These are phyloP conservation scores for Tetracladium setigerum DNA, from an alignment of 495 filamentous ascomycete genomes.

Conservation along the genomic window DNA sequence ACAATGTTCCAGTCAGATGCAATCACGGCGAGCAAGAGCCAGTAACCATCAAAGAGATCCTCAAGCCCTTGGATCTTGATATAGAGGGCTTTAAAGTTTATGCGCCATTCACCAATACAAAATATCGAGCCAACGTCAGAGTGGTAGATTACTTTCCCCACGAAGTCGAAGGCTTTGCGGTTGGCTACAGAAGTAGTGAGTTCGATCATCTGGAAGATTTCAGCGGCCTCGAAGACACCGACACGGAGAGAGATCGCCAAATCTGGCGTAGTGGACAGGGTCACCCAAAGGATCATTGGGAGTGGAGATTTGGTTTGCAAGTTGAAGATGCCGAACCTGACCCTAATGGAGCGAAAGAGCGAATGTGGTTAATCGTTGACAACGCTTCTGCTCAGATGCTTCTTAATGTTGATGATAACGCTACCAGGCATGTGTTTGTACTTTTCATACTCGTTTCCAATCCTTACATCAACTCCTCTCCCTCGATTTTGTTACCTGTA, in stretches of 20 bases:
- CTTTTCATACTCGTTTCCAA: slow-evolving; percentile 3
- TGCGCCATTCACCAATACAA: slow-evolving; percentile 66
- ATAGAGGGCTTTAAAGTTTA: slow-evolving; percentile 34
- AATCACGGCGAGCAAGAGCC: slow-evolving; percentile 32
- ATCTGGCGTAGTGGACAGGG: slow-evolving; percentile 12
- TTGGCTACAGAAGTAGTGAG: slow-evolving; percentile 34
- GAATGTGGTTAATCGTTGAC: slow-evolving; percentile 58
- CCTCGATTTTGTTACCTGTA: no score
- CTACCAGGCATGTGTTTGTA: slow-evolving; percentile 49
- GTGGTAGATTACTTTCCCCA: slow-evolving; percentile 77
- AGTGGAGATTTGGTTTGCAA: slow-evolving; percentile 71
- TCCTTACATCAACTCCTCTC: no score
- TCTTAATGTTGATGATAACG: slow-evolving; percentile 46
- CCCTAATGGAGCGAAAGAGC: slow-evolving; percentile 27
- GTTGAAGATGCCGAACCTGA: slow-evolving; percentile 51
- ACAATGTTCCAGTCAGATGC: slow-evolving; percentile 31
- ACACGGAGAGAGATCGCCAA: slow-evolving; percentile 22
- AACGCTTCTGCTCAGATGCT: slow-evolving; percentile 58
- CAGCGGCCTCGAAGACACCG: slow-evolving; percentile 29
- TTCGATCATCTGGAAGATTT: slow-evolving; percentile 41
- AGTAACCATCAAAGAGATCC: slow-evolving; percentile 40
- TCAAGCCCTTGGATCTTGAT: slow-evolving; percentile 30
- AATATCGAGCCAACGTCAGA: slow-evolving; percentile 59
- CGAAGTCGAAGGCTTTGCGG: slow-evolving; percentile 66
- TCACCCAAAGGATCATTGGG: slow-evolving; percentile 43